A percentile compares a stretch with the other conserved stretches of the same genome.
These are phyloP conservation scores for Tolypocladium capitatum DNA, from an alignment of 2,329 filamentous ascomycete species.

Conservation along the genomic window DNA sequence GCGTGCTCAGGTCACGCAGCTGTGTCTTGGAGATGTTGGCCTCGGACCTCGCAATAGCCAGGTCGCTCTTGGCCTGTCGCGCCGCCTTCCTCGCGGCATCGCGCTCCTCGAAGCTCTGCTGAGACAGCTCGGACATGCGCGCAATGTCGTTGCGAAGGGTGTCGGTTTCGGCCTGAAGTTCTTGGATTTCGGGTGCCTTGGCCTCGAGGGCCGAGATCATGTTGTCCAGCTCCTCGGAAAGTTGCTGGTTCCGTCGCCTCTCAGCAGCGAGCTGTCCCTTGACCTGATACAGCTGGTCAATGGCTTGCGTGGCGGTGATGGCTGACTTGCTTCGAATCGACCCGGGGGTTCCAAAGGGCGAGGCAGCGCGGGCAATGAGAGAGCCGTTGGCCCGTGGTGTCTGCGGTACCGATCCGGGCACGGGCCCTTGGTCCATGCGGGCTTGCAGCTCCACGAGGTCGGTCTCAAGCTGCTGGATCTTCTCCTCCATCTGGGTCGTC, in stretches of 20 bases:
- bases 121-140: slow-evolving; percentile 73
- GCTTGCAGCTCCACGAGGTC: slow-evolving; percentile 41
- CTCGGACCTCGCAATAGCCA: slow-evolving; percentile 52
- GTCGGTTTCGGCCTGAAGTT: slow-evolving; percentile 68
- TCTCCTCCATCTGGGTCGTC: slow-evolving; percentile 32
- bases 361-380: slow-evolving; percentile 36
- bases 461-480: slow-evolving; percentile 35
- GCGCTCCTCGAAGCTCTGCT: slow-evolving; percentile 68
- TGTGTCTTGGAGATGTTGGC: slow-evolving; percentile 71
- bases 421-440: slow-evolving; percentile 28
- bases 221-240: slow-evolving; percentile 67
- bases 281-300: slow-evolving; percentile 51
- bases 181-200: slow-evolving; percentile 77
- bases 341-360: slow-evolving; percentile 48
- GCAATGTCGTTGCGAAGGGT: slow-evolving; percentile 68
- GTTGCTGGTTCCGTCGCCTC: slow-evolving; percentile 58
- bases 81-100: slow-evolving; percentile 67
- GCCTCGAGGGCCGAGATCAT: slow-evolving; percentile 76
- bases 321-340: slow-evolving; percentile 42
- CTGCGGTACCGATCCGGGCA: slow-evolving; percentile 39
- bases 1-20: slow-evolving; percentile 75
- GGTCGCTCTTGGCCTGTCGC: slow-evolving; percentile 63
- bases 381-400: slow-evolving; percentile 49
- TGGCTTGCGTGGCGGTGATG: slow-evolving; percentile 47
- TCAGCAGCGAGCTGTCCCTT: slow-evolving; percentile 64